A percentile compares a stretch with the other conserved stretches of the same genome.
Evolutionary conservation across 257 asterid species (phyloP).

Genomic region (Anisodus tanguticus): DNA sequence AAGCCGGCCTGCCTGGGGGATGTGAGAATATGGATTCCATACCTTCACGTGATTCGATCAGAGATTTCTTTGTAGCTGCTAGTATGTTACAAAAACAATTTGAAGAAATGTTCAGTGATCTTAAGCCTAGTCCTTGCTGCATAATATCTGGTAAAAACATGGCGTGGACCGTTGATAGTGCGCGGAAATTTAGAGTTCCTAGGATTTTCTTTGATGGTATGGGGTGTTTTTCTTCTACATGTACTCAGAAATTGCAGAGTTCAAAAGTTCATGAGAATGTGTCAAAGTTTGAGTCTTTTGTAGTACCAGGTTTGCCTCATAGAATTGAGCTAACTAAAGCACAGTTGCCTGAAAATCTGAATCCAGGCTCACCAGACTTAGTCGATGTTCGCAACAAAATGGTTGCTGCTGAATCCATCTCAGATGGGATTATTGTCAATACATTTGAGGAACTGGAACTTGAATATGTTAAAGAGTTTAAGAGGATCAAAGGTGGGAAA

Average conservation of each 20-base stretch:
- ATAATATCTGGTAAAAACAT: conserved; percentile 48
- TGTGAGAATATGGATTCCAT: conserved; percentile 59
- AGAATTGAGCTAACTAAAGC: conserved; percentile 41
- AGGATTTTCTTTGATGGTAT: conserved; percentile 55
- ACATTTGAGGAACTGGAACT: conserved; percentile 58
- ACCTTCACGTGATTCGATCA: conserved; percentile 42
- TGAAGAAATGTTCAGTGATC: conserved; percentile 36
- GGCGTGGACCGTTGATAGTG: conserved; percentile 44
- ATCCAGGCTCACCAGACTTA: conserved; percentile 38
- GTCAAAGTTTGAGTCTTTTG: conserved; percentile 39
- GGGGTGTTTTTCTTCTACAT: conserved; percentile 50
- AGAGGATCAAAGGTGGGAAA: conserved; percentile 41
- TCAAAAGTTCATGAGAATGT: conserved; percentile 36
- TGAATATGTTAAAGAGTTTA: conserved; percentile 44
- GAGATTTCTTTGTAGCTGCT: conserved; percentile 43
- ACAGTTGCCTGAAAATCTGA: conserved; percentile 48
- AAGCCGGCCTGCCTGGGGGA: conserved; percentile 56
- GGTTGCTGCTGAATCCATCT: conserved; percentile 40
- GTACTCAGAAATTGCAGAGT: conserved; percentile 31
- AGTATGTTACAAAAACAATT: conserved; percentile 41
- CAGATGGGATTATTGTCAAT: conserved; percentile 54
- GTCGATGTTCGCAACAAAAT: conserved; percentile 42
- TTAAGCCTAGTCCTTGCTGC: conserved; percentile 48
- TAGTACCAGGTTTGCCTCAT: conserved; percentile 47
- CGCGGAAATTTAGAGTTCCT: conserved; percentile 40